Evolutionary conservation across 2,329 filamentous ascomycete species (phyloP).

Genomic region (Hirsutella thompsonii): DNA sequence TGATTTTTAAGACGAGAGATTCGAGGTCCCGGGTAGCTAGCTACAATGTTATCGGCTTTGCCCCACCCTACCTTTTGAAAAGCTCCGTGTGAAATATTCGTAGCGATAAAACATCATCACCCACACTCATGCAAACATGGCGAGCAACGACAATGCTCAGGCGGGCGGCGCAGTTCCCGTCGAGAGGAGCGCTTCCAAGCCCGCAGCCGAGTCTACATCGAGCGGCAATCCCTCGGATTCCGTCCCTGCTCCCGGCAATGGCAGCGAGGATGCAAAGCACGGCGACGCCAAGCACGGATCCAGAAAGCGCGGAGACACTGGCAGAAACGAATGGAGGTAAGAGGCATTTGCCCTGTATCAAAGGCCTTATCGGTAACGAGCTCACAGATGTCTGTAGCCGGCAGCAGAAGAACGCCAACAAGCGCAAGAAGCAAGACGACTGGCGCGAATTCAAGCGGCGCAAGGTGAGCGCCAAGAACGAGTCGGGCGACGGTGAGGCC

Average conservation of each 20-base stretch:
- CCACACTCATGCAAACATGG: conserved; percentile 19
- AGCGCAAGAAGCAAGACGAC: conserved; percentile 25
- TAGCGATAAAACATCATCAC: not conserved
- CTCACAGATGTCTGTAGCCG: conserved; percentile 19
- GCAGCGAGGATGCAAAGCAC: not conserved
- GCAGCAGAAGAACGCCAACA: conserved; percentile 18
- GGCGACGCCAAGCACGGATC: conserved; percentile 3
- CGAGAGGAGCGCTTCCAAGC: conserved; percentile 2
- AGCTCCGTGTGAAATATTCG: too few species aligned
- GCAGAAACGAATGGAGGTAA: conserved; percentile 12
- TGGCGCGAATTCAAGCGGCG: conserved; percentile 28
- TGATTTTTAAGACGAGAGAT: too few species aligned
- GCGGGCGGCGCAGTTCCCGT: conserved; percentile 10
- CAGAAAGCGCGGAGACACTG: conserved; percentile 13
- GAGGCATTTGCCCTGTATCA: not conserved
- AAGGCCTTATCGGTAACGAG: conserved; percentile 8
- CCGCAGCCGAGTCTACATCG: not conserved
- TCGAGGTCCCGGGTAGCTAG: too few species aligned
- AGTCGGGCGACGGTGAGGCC: conserved; percentile 13
- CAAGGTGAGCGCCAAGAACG: conserved; percentile 24
- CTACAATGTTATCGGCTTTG: too few species aligned
- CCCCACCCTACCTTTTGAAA: too few species aligned
- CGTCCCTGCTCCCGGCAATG: not conserved
- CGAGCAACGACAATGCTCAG: conserved; percentile 16
- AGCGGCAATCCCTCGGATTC: not conserved